Conservation (phyloP, 192 early-diverging fungal species). For the Rhizoclosmatium globosum region DNA sequence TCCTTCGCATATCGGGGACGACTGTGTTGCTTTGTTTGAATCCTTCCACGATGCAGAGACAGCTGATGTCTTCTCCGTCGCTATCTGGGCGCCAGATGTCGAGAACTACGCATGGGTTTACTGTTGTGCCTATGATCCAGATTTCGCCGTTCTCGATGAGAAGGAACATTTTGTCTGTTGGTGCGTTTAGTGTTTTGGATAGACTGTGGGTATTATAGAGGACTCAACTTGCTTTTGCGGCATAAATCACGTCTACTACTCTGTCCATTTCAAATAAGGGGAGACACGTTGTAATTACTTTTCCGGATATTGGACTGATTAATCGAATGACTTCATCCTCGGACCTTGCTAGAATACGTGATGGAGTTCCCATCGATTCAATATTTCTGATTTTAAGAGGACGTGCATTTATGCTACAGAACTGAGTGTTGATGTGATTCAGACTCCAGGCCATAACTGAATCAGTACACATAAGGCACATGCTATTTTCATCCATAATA, state of each 20-base stretch:
- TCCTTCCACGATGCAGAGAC: conserved; percentile 49
- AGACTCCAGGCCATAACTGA: conserved; percentile 52
- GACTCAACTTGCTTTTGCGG: conserved; percentile 26
- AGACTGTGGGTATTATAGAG: not conserved
- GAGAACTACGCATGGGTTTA: conserved; percentile 58
- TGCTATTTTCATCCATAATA: conserved; percentile 50
- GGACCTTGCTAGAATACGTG: conserved; percentile 49
- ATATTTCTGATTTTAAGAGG: conserved; percentile 31
- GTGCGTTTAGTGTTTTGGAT: not conserved
- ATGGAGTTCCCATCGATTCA: conserved; percentile 31
- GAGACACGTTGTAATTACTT: conserved; percentile 56
- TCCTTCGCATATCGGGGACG: conserved; percentile 1
- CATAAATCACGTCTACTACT: conserved; percentile 47
- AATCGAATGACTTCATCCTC: conserved; percentile 61
- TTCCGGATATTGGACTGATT: conserved; percentile 50
- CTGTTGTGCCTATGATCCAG: conserved; percentile 52
- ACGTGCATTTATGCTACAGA: conserved; percentile 51
- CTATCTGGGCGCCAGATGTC: conserved; percentile 50
- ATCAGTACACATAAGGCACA: conserved; percentile 49
- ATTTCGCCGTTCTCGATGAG: conserved; percentile 60
- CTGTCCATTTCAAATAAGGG: conserved; percentile 60
- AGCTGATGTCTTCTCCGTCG: conserved; percentile 48
- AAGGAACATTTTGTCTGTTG: conserved; percentile 54
- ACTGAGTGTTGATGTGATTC: conserved; percentile 60
- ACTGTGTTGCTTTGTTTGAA: not conserved